Evolutionary conservation across 2,329 filamentous ascomycete species (phyloP), one percentile per base, ranked within the genome.

Genomic region (Pseudogymnoascus destructans): DNA sequence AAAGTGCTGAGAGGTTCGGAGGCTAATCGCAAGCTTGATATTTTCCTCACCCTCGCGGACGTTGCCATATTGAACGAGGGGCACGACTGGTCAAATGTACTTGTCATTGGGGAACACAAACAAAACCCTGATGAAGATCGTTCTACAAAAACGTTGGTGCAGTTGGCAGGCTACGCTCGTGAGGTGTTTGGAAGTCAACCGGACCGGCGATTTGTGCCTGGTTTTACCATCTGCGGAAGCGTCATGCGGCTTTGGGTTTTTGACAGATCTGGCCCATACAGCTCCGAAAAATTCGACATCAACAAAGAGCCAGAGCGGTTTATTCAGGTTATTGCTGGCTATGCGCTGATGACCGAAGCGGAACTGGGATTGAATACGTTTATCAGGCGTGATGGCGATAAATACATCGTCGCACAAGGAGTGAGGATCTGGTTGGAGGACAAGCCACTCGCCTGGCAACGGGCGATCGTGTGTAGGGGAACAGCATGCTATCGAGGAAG

Each of bases 231-330:
- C 21, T 65, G 57, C 55, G 55, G 59, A 60, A 65, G 60, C 17
- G 19, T 69, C 19, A 66, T 70, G 63, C 63, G 67, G 59, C 60
- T 64, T 11, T 72, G 63, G 67, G 62, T 70, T 7, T 70, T 70
- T 58, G 67, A 71, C 59, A 65, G 67, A 61, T 71, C 66, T 46
- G 67, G 69, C 8, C 57, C 59, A 19, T 38, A 38, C 15, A 38
- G 35, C 35, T 38, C 15, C 15, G 35, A 38, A 9, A 19, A 38
- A 10, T 38, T 38, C 5, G 15, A 38, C 15, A 38, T 38, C 9
- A 8, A 38, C 15, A 17, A 19, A 38, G 35, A 38, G 35, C 35
- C 15, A 38, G 15, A 38, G 2, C 15, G 15, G 15, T 38, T 38
- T 10, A 8, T 38, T 10, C 8, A 2, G 35, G 35, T 38, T 19